Base-by-base conservation (phyloP, 768 basidiomycete genomes). In the Lentinula edodes region DNA sequence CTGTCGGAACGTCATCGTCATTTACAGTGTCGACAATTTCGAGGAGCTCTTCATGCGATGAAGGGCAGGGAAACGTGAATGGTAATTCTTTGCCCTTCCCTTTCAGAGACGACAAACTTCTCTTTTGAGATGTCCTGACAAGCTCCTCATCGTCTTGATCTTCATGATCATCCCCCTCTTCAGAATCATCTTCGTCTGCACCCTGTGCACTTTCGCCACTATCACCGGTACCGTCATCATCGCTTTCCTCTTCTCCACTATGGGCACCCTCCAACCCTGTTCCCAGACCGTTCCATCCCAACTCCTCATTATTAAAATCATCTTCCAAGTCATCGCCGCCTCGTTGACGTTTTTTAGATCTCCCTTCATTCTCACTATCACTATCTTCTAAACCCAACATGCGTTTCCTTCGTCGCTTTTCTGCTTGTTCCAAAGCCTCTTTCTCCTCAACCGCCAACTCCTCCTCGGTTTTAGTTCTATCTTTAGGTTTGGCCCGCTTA, bases 381-480 rank as follows among this genome's bases (percentile, higher is more conserved):
- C 79, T 83, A 46, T 84, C 85, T 32, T 86, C 85, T 62, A 91
- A 75, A 5, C 97, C 97, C 53, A 89, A 72, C 95, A 98, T 97
- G 23, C 97, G 85, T 66, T 86, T 78, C 52, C 88, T 72, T 34
- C 97, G 80, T 65, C 79, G 82, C 66, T 82, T 79, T 75, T 99
- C 97, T 1, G 92, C 91, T 72, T 87, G 89, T 74, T 95, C 91
- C 58, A 99, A 73, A 5, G 83, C 80, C 66, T 91, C 90, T 67
- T 93, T 95, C 69, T 90, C 91, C 63, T 96, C 94, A 63, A 89
- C 62, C 5, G 95, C 95, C 34, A 94, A 68, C 69, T 99, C 97
- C 67, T 98, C 94, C 67, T 97, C 96, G 0, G 95, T 98, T 77
- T 97, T 98, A 34, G 93, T 95, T 60, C 97, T 77, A 71, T 99